phyloP scores from a whole-genome alignment of 1,284 basidiomycete genomes.

The Vanrija humicola region DNA sequence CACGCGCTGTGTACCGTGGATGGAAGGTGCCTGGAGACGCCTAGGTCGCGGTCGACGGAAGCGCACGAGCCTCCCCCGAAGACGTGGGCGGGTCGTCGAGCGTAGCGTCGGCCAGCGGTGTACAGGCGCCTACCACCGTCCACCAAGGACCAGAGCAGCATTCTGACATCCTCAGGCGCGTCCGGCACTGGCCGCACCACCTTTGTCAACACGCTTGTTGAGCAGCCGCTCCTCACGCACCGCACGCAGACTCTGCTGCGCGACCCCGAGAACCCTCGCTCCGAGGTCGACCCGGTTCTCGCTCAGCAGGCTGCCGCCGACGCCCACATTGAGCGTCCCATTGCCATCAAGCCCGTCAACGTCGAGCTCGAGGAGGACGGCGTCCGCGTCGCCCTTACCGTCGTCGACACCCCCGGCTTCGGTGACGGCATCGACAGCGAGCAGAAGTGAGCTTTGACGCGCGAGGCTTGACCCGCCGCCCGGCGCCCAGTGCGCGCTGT shows the following conservation, averaged over 20 bases:
- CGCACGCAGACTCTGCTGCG: constrained; percentile 40
- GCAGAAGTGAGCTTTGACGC: constrained; percentile 68
- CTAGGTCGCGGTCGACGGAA: too few relatives aligned
- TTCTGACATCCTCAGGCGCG: constrained; percentile 57
- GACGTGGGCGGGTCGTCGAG: background rate
- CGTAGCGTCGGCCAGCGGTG: background rate
- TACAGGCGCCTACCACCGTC: background rate
- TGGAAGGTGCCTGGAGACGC: too few relatives aligned
- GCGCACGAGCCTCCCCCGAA: background rate
- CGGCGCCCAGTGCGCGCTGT: background rate
- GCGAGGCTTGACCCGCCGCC: background rate
- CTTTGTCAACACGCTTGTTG: constrained; percentile 96
- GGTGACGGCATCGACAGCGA: constrained; percentile 99
- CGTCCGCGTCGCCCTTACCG: constrained; percentile 93
- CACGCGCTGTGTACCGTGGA: background rate
- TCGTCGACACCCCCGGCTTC: constrained; percentile 98
- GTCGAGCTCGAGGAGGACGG: constrained; percentile 99
- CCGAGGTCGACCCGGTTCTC: constrained; percentile 65
- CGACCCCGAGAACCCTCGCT: constrained; percentile 61
- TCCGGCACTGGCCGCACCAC: constrained; percentile 95
- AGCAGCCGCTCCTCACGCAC: constrained; percentile 75
- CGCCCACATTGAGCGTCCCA: constrained; percentile 92
- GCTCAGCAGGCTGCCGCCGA: constrained; percentile 55
- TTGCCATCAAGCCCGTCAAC: constrained; percentile 91
- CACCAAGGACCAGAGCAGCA: background rate